A percentile compares a stretch with the other conserved stretches of the same genome.
Evolutionary conservation across 2,329 filamentous ascomycete genomes (phyloP).

Genomic region (Apiospora pterosperma): DNA sequence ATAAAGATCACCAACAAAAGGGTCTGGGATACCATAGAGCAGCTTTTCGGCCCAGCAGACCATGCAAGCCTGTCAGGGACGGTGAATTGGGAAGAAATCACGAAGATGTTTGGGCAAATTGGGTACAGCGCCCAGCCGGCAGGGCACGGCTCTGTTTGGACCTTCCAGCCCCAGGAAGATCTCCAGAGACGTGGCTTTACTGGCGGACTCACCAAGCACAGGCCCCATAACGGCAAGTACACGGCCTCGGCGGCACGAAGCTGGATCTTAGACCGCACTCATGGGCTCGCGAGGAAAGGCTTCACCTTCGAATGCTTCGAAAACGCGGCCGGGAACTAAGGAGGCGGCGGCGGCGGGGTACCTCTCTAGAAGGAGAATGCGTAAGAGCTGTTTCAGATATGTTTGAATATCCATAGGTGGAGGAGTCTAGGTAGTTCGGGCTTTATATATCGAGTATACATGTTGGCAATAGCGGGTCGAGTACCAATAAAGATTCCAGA

Average conservation of each 20-base stretch:
- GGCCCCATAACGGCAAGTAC: background rate
- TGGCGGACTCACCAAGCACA: background rate
- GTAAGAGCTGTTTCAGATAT: background rate
- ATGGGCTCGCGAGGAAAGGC: background rate
- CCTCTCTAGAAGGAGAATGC: background rate
- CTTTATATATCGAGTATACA: too few relatives aligned
- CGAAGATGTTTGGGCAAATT: background rate
- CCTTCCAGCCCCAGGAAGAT: background rate
- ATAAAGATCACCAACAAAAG: background rate
- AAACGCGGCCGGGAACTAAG: background rate
- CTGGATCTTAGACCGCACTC: background rate
- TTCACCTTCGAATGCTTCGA: background rate
- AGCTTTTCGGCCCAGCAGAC: background rate
- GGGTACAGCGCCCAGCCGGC: background rate
- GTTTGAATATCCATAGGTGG: background rate
- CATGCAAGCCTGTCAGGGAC: too few relatives aligned
- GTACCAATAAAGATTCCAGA: background rate
- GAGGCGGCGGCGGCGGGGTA: background rate
- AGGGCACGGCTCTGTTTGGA: background rate
- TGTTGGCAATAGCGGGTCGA: background rate
- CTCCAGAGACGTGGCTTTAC: background rate
- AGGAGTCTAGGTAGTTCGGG: background rate
- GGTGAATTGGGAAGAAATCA: background rate
- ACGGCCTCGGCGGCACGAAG: background rate
- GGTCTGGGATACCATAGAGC: background rate